phyloP scores from a whole-genome alignment of 2,329 filamentous ascomycete species.

The Orbilia ellipsospora region DNA sequence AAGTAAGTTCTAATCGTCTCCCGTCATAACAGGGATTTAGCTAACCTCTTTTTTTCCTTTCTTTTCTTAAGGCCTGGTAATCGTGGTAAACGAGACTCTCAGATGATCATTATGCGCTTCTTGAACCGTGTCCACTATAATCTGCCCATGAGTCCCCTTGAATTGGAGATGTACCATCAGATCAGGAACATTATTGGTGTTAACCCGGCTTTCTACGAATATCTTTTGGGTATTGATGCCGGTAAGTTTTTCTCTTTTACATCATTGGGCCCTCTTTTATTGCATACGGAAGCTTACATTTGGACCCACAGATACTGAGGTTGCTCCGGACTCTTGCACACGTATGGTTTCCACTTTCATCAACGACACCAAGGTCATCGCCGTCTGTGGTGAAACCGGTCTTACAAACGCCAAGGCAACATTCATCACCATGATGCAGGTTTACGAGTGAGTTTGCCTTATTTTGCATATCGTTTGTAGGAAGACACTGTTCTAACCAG shows the following conservation, averaged over 20 bases:
- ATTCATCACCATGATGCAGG: constrained; percentile 98
- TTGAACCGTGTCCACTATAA: constrained; percentile 99
- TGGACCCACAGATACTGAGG: constrained; percentile 77
- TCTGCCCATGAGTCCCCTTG: constrained; percentile 91
- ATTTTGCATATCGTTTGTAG: not conserved
- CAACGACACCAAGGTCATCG: constrained; percentile 91
- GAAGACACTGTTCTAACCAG: constrained; percentile 22
- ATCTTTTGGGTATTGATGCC: constrained; percentile 93
- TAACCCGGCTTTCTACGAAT: constrained; percentile 98
- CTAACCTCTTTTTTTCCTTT: not conserved
- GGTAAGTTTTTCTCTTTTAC: constrained; percentile 48
- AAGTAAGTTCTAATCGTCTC: constrained; percentile 39
- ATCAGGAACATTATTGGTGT: constrained; percentile 99
- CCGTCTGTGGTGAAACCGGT: constrained; percentile 92
- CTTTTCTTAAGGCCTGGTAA: constrained; percentile 75
- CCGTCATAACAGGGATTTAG: not conserved
- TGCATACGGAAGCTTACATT: constrained; percentile 24
- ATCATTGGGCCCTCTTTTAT: not conserved
- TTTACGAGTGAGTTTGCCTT: constrained; percentile 75
- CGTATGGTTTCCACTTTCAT: constrained; percentile 92
- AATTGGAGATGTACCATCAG: constrained; percentile 98
- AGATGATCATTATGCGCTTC: constrained; percentile 99
- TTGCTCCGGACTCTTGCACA: constrained; percentile 87
- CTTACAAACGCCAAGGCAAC: constrained; percentile 93
- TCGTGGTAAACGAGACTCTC: constrained; percentile 98